These are phyloP conservation scores for Ceratocystis albifundus DNA, from an alignment of 2,329 filamentous ascomycete genomes.

Conservation along the genomic window DNA sequence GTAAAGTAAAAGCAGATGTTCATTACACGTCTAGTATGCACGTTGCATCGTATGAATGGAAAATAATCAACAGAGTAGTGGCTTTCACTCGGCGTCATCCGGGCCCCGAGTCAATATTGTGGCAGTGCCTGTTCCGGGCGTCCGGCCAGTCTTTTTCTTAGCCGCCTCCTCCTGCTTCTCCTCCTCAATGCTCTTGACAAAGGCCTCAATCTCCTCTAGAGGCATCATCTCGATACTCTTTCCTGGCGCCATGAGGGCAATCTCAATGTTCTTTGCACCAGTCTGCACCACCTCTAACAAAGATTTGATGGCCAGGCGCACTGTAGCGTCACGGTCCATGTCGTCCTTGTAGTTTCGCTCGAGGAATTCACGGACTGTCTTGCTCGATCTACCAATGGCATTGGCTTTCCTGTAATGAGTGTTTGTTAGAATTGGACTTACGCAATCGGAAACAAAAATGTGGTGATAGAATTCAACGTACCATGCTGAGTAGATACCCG, in stretches of 20 bases:
- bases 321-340: slow-evolving; percentile 92
- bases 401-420: slow-evolving; percentile 74
- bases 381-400: slow-evolving; percentile 94
- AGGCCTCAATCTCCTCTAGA: slow-evolving; percentile 89
- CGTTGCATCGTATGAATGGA: slow-evolving; percentile 25
- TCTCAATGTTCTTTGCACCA: slow-evolving; percentile 98
- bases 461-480: slow-evolving; percentile 36
- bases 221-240: slow-evolving; percentile 87
- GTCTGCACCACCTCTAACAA: slow-evolving; percentile 96
- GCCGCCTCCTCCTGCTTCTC: slow-evolving; percentile 98
- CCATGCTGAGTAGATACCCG: slow-evolving; percentile 98
- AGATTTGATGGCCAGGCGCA: slow-evolving; percentile 96
- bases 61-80: neutral
- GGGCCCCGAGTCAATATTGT: slow-evolving; percentile 59
- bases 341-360: slow-evolving; percentile 98
- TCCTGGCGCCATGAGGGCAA: slow-evolving; percentile 91
- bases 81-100: slow-evolving; percentile 28
- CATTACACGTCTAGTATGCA: slow-evolving; percentile 22
- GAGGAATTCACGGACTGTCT: slow-evolving; percentile 96
- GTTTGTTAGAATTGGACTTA: neutral
- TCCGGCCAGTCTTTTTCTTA: slow-evolving; percentile 82
- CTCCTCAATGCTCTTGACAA: slow-evolving; percentile 97
- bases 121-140: slow-evolving; percentile 56
- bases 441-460: neutral
- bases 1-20: slow-evolving; percentile 10